Base-by-base conservation (phyloP, 2,329 filamentous ascomycete species). In the Thielaviopsis ethacetica region DNA sequence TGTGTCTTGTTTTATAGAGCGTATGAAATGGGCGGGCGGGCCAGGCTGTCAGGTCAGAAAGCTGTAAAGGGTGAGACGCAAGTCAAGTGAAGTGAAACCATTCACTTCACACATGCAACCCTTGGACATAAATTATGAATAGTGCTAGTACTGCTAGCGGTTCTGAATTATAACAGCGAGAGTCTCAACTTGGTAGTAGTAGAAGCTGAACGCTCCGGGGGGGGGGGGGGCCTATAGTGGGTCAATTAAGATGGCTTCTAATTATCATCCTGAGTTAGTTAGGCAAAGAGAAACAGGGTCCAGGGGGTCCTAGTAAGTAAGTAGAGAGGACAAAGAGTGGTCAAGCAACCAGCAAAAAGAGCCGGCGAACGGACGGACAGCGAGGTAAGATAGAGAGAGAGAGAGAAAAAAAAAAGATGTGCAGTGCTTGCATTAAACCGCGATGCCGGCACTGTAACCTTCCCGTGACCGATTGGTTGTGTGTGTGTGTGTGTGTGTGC, bases 31-130 rank as follows among this genome's bases (percentile, higher is more conserved):
- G 27, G 41, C 26, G 49, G n/a, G 19, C 17, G 21, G 10, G 47
- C 7, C 1, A 6, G 19, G 2, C 17, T 52, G 50, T 24, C 26
- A 26, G 22, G 22, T 15, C 47, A 21, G 27, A 21, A 30, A 26
- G 19, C 7, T 38, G 30, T 30, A 30, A 47, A 47, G 44, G 22
- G 54, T 56, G 54, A 54, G 58, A 57, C 49, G 50, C 34, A n/a
- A n/a, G n/a, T n/a, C n/a, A n/a, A n/a, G n/a, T n/a, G n/a, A 54
- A 26, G 50, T 60, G 54, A 54, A 60, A 60, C 59, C 22, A 41
- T 27, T 34, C 12, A 38, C 49, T 27, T 34, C 12, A 38, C 49
- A 54, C 53, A 34, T 34, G 30, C 30, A 34, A 10, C 50, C 17
- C 50, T 44, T 51, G 50, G 34, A 34, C 34, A 55, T 26, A 19